phyloP scores from a whole-genome alignment of 495 filamentous ascomycete species.

The Cairneyella variabilis region DNA sequence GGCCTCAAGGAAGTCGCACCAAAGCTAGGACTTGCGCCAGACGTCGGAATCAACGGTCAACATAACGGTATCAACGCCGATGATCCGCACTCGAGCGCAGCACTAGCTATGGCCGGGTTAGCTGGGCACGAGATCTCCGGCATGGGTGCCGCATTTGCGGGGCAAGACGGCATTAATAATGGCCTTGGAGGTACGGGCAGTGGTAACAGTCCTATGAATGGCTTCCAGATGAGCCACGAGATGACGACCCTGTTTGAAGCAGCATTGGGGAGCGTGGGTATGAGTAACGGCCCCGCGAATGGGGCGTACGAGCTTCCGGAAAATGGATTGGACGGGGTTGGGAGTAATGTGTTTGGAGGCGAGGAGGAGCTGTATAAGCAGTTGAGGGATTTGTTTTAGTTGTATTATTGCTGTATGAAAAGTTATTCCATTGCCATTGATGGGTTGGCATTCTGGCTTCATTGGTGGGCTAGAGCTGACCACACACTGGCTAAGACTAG shows the following conservation, averaged over 20 bases:
- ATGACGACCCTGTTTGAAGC: conserved; percentile 69
- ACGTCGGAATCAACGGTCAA: conserved; percentile 25
- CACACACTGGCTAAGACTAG: too few relatives aligned
- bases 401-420: neutral
- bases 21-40: conserved; percentile 62
- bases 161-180: conserved; percentile 11
- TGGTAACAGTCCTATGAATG: conserved; percentile 58
- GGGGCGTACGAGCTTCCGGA: conserved; percentile 38
- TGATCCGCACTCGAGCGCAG: conserved; percentile 62
- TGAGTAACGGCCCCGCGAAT: conserved; percentile 21
- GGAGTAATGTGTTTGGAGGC: conserved; percentile 44
- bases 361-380: conserved; percentile 63
- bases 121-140: conserved; percentile 66
- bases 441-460: too few relatives aligned
- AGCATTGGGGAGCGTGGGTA: conserved; percentile 53
- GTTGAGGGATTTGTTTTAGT: conserved; percentile 62
- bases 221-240: conserved; percentile 59
- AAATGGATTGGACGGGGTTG: conserved; percentile 20
- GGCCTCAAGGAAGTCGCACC: conserved; percentile 77
- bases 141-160: conserved; percentile 42
- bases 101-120: conserved; percentile 70
- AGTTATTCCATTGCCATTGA: too few relatives aligned
- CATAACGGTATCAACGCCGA: conserved; percentile 1
- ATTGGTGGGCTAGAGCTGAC: too few relatives aligned
- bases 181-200: conserved; percentile 33